Conservation (phyloP, 2,329 filamentous ascomycete genomes). For the Amauroascus verrucosus region DNA sequence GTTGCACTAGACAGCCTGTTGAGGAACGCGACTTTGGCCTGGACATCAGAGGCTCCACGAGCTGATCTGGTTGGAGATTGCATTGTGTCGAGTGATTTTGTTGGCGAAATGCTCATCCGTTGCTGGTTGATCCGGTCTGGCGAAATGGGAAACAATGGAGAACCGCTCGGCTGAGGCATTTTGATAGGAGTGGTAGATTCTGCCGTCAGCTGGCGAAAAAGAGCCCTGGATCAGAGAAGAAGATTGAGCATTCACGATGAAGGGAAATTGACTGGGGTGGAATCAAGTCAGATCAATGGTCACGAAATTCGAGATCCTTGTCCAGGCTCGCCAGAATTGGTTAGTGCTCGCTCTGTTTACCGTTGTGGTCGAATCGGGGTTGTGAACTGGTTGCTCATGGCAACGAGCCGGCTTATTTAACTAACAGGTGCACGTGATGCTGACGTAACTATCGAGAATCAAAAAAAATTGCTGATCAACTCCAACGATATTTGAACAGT, state of each 20-base stretch:
- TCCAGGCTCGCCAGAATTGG: not conserved
- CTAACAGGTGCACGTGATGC: not conserved
- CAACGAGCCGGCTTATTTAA: not conserved
- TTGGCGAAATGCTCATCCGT: slow-evolving; percentile 32
- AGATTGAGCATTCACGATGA: not conserved
- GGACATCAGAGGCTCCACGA: slow-evolving; percentile 35
- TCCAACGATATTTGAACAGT: no score
- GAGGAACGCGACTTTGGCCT: slow-evolving; percentile 40
- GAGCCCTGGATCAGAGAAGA: not conserved
- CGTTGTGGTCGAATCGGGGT: not conserved
- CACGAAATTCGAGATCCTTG: not conserved
- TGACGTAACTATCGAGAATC: not conserved
- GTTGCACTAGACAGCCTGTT: slow-evolving; percentile 32
- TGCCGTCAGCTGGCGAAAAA: not conserved
- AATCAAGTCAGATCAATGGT: not conserved
- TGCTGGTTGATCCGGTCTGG: slow-evolving; percentile 43
- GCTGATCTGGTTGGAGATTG: slow-evolving; percentile 30
- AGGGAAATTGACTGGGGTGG: not conserved
- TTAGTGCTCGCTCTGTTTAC: not conserved
- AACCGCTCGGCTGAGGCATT: slow-evolving; percentile 22
- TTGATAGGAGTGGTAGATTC: slow-evolving; percentile 13
- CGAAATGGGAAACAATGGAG: slow-evolving; percentile 37
- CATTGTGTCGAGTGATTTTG: slow-evolving; percentile 28
- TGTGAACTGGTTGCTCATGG: not conserved
- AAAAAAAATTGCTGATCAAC: no score